phyloP scores from a whole-genome alignment of 306 rosid genomes.

The Pueraria montana region DNA sequence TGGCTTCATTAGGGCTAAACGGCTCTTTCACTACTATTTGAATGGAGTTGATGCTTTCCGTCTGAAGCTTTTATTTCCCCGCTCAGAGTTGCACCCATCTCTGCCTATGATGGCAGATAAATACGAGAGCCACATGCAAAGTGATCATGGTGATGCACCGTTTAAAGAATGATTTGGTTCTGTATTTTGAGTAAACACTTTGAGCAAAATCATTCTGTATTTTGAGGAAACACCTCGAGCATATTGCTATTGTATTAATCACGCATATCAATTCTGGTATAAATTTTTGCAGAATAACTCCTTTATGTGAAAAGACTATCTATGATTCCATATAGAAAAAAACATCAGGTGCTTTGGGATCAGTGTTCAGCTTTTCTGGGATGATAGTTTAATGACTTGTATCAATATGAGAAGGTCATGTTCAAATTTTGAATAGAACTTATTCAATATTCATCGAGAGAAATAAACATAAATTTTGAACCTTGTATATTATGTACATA shows the following conservation, averaged over 20 bases:
- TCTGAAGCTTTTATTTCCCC: slow-evolving; percentile 83
- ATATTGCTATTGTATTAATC: slow-evolving; percentile 5
- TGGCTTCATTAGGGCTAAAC: slow-evolving; percentile 90
- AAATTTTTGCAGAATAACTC: not conserved
- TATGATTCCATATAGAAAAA: not conserved
- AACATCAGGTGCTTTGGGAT: not conserved
- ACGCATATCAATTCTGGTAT: not conserved
- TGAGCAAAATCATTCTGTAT: slow-evolving; percentile 34
- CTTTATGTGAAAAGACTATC: not conserved
- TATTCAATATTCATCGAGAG: not conserved
- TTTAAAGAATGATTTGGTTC: slow-evolving; percentile 45
- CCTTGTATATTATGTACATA: not conserved
- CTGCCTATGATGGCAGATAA: slow-evolving; percentile 48
- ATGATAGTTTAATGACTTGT: not conserved
- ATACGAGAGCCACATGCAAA: slow-evolving; percentile 41
- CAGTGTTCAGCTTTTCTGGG: not conserved
- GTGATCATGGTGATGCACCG: slow-evolving; percentile 40
- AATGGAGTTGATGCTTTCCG: slow-evolving; percentile 99
- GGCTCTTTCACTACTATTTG: slow-evolving; percentile 95
- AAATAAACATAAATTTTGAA: not conserved
- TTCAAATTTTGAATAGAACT: not conserved
- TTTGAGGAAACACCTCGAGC: slow-evolving; percentile 1
- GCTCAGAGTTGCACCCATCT: slow-evolving; percentile 56
- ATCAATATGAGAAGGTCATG: not conserved
- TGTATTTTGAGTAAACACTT: not conserved